Evolutionary conservation across 2,329 filamentous ascomycete genomes (phyloP).

Genomic region (Albophoma yamanashiensis): DNA sequence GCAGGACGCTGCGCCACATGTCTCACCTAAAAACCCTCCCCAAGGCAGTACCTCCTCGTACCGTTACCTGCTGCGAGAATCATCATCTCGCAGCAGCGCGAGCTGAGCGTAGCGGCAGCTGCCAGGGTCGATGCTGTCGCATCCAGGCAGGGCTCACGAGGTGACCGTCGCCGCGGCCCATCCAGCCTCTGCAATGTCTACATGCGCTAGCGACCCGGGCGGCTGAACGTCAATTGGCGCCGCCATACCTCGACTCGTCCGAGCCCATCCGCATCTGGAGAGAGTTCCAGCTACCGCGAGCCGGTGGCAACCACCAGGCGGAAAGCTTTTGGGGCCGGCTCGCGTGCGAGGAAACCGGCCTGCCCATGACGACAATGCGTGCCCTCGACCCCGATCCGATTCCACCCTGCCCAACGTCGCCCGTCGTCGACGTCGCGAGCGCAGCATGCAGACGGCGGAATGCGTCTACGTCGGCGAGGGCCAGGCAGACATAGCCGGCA

Average conservation of each 20-base stretch:
- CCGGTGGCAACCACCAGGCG: neutral
- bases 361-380: neutral
- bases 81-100: too few relatives aligned
- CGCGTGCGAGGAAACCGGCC: too few relatives aligned
- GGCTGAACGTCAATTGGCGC: neutral
- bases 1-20: neutral
- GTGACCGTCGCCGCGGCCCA: neutral
- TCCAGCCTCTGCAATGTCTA: too few relatives aligned
- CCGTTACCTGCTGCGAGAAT: neutral
- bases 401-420: neutral
- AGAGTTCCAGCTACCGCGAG: neutral
- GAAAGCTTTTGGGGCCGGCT: neutral
- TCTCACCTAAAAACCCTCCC: neutral
- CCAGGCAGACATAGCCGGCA: constrained; percentile 19
- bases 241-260: neutral
- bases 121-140: neutral
- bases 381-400: neutral
- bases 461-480: constrained; percentile 15
- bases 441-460: neutral
- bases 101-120: neutral
- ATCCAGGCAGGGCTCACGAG: neutral
- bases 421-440: neutral
- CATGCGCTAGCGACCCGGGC: too few relatives aligned
- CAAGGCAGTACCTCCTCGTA: neutral
- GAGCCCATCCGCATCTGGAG: neutral